Evolutionary conservation across 176 grass and related monocot genomes (phyloP).

Genomic region (Olyra latifolia): DNA sequence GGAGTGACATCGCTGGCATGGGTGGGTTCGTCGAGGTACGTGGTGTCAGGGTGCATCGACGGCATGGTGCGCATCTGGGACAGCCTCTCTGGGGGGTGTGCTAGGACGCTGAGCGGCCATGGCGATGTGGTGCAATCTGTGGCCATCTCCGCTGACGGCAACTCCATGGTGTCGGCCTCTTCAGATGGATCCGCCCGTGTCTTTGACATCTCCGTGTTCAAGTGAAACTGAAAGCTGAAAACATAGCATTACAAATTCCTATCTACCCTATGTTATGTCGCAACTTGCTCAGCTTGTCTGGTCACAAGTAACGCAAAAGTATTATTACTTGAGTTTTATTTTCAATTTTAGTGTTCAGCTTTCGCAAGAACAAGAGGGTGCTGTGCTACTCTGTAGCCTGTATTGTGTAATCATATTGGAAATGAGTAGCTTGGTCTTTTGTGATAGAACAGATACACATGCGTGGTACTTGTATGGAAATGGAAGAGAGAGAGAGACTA

Average conservation of each 20-base stretch:
- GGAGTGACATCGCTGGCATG: constrained; percentile 63
- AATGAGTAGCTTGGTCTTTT: too few relatives aligned
- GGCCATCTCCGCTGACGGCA: constrained; percentile 41
- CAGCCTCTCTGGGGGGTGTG: constrained; percentile 61
- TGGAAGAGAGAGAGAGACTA: too few relatives aligned
- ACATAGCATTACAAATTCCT: background rate
- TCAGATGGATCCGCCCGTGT: constrained; percentile 53
- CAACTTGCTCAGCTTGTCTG: background rate
- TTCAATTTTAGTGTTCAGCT: too few relatives aligned
- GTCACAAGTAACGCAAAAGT: background rate
- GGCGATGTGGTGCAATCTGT: constrained; percentile 63
- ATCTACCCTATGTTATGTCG: too few relatives aligned
- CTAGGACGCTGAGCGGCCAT: constrained; percentile 53
- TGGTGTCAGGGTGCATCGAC: constrained; percentile 70
- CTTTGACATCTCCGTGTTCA: constrained; percentile 54
- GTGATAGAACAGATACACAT: too few relatives aligned
- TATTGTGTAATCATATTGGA: too few relatives aligned
- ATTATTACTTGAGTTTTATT: too few relatives aligned
- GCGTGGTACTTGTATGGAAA: too few relatives aligned
- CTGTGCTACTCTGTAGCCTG: too few relatives aligned
- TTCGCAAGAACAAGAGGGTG: too few relatives aligned
- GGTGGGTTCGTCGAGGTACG: constrained; percentile 70
- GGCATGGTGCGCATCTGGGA: constrained; percentile 90
- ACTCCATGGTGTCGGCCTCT: constrained; percentile 57
- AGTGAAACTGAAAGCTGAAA: background rate